Evolutionary conservation across 2,329 filamentous ascomycete genomes (phyloP), one percentile per base, ranked within the genome.

Genomic region (Simplicillium aogashimaense): DNA sequence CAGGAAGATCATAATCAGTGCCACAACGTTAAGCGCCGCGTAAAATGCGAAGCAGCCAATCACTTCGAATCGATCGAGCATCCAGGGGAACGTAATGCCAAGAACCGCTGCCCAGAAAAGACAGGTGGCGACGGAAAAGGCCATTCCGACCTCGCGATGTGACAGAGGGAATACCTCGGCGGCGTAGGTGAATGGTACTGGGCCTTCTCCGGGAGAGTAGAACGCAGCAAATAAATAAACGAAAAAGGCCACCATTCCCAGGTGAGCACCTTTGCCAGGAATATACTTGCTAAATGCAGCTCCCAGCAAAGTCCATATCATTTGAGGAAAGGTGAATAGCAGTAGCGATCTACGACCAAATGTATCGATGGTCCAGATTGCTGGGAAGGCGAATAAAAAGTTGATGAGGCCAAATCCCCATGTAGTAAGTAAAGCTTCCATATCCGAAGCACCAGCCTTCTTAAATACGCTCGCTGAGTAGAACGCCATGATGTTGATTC

Each of bases 401-500:
- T 72, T 77, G 40, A 76, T 63, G 0, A 78, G 55, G 3, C 76
- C 76, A 43, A 77, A 78, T 0, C 75, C 75, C 49, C 69, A 71
- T 0, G 73, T 75, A 0, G 70, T 74, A 14, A 76, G 57, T n/a
- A 80, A 65, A 48, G 83, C 77, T 29, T 72, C 61, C 36, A 71
- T 72, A 1, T 67, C 57, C 33, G 44, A 58, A 29, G 76, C 74
- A 4, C 78, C 78, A 2, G 80, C 72, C 1, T 80, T 56, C 28
- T 57, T 50, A 50, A 80, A 80, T 13, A 80, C 66, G 5, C 77
- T 80, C 0, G 77, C 79, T 1, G 76, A 82, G 59, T 88, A 87
- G 57, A 87, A 87, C 1, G 82, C 79, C 41, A 87, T 82, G 42
- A 86, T 83, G 54, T 86, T 85, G 57, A 83, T 72, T 38, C 61